Evolutionary conservation across 306 rosid species (phyloP).

Genomic region (Begonia fuchsioides): DNA sequence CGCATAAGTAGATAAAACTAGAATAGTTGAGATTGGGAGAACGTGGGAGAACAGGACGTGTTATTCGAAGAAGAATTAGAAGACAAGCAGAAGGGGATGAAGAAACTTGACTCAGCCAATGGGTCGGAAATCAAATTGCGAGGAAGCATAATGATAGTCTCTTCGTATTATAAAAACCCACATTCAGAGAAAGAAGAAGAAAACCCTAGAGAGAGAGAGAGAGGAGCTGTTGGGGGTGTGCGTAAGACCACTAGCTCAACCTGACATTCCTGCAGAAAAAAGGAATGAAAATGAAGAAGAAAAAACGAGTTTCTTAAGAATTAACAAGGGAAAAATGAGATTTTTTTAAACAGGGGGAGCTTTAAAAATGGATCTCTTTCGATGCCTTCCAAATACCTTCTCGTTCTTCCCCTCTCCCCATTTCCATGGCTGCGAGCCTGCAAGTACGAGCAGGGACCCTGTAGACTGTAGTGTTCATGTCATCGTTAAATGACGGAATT

Average conservation of each 20-base stretch:
- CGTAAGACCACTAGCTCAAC: slow-evolving; percentile 12
- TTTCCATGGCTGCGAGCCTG: too few relatives aligned
- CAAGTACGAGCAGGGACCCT: too few relatives aligned
- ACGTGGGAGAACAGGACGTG: slow-evolving; percentile 11
- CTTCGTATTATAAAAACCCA: slow-evolving; percentile 1
- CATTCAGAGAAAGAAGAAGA: slow-evolving; percentile 38
- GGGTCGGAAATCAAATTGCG: slow-evolving; percentile 28
- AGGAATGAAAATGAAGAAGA: not conserved
- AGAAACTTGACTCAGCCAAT: slow-evolving; percentile 15
- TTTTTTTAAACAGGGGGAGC: too few relatives aligned
- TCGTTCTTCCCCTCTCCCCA: too few relatives aligned
- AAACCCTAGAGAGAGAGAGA: slow-evolving; percentile 16
- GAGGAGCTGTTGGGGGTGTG: not conserved
- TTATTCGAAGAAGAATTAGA: slow-evolving; percentile 47
- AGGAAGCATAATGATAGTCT: slow-evolving; percentile 20
- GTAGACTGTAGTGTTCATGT: too few relatives aligned
- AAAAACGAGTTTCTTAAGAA: not conserved
- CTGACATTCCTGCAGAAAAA: slow-evolving; percentile 40
- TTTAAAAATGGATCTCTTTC: too few relatives aligned
- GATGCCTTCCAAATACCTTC: too few relatives aligned
- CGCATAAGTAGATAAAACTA: not conserved
- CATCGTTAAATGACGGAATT: too few relatives aligned
- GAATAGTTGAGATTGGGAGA: slow-evolving; percentile 13
- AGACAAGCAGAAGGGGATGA: slow-evolving; percentile 40
- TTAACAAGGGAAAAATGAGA: too few relatives aligned